Evolutionary conservation across 345 rosid species (phyloP).

Genomic region (Arabis hirsuta): DNA sequence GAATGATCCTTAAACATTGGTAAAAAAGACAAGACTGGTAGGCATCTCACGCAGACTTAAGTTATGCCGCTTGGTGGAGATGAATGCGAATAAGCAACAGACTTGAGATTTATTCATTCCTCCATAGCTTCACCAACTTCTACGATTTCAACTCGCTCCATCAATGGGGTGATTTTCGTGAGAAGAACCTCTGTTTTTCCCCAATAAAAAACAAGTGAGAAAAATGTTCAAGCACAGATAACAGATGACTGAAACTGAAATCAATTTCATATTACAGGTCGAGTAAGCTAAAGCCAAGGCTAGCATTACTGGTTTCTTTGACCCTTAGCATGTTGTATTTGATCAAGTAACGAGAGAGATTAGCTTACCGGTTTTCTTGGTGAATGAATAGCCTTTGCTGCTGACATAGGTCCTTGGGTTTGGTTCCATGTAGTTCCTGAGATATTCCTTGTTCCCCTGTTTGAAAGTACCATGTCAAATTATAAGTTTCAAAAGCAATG

Average conservation of each 20-base stretch:
- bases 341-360: neutral
- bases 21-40: slow-evolving; percentile 12
- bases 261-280: neutral
- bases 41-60: no score
- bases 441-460: slow-evolving; percentile 77
- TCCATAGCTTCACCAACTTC: slow-evolving; percentile 79
- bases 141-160: slow-evolving; percentile 55
- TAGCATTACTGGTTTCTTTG: neutral
- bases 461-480: slow-evolving; percentile 6
- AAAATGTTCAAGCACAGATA: neutral
- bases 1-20: slow-evolving; percentile 31
- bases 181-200: slow-evolving; percentile 57
- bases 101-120: slow-evolving; percentile 48
- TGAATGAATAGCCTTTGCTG: slow-evolving; percentile 60
- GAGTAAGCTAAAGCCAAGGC: neutral
- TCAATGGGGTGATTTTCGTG: slow-evolving; percentile 67
- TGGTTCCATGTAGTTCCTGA: slow-evolving; percentile 78
- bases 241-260: neutral
- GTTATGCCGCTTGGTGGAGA: no score
- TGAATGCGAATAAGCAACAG: slow-evolving; percentile 3
- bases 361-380: slow-evolving; percentile 63
- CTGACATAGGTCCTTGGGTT: slow-evolving; percentile 75
- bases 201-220: slow-evolving; percentile 13
- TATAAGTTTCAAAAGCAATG: slow-evolving; percentile 8
- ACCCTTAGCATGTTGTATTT: neutral